These are phyloP conservation scores for Microthlaspi erraticum DNA, from an alignment of 345 rosid genomes.

Conservation along the genomic window DNA sequence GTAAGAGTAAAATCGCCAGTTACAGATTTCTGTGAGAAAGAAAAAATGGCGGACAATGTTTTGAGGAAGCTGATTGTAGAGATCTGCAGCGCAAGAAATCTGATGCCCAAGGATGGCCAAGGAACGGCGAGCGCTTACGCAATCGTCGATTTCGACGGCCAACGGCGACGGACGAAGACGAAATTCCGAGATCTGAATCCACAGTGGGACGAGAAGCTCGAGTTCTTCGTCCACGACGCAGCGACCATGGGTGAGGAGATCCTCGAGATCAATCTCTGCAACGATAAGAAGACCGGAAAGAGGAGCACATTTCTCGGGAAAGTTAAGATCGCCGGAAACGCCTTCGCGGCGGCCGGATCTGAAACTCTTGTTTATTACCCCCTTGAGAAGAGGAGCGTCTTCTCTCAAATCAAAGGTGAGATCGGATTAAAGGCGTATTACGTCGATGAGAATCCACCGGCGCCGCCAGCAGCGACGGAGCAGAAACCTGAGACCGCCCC, in stretches of 20 bases:
- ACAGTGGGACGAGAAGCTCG: constrained; percentile 85
- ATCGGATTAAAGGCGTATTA: constrained; percentile 74
- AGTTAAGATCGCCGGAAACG: constrained; percentile 68
- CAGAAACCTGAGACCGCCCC: constrained; percentile 39
- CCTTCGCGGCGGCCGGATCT: constrained; percentile 59
- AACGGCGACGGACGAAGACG: constrained; percentile 78
- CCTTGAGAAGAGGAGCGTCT: constrained; percentile 87
- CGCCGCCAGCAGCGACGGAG: constrained; percentile 35
- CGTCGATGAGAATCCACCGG: constrained; percentile 64
- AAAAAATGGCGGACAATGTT: constrained; percentile 60
- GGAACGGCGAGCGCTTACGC: constrained; percentile 93
- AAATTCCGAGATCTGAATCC: constrained; percentile 86
- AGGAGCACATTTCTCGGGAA: constrained; percentile 76
- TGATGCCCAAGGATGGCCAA: constrained; percentile 95
- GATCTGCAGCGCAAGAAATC: constrained; percentile 76
- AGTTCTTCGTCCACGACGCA: constrained; percentile 68
- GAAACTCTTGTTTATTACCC: constrained; percentile 79
- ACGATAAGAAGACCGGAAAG: constrained; percentile 76
- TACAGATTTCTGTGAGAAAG: background rate
- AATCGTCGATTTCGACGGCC: constrained; percentile 81
- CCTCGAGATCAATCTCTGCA: constrained; percentile 78
- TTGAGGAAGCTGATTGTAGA: constrained; percentile 73
- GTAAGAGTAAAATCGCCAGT: background rate
- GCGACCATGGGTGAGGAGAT: constrained; percentile 68
- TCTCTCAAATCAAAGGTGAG: constrained; percentile 88